A percentile compares a stretch with the other conserved stretches of the same genome.
phyloP scores from a whole-genome alignment of 2,329 filamentous ascomycete genomes.

The Colletotrichum coccodes region DNA sequence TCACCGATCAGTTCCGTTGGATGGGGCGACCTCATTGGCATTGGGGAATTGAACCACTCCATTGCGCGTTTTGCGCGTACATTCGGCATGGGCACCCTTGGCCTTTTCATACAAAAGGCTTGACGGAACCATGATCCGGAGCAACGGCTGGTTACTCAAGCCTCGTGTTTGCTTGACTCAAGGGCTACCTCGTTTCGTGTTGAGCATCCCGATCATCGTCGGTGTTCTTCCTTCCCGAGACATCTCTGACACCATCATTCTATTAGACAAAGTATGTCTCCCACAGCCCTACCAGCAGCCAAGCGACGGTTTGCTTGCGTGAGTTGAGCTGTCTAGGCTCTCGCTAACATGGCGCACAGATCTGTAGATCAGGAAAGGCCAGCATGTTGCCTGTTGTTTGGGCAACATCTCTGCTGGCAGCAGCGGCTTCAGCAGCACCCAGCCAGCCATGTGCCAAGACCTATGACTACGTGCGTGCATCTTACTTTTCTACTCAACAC shows the following conservation, averaged over 20 bases:
- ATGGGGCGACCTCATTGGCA: neutral
- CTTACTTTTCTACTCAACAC: no score
- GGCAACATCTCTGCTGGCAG: neutral
- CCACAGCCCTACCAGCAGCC: conserved; percentile 9
- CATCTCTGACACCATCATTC: conserved; percentile 1
- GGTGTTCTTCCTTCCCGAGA: neutral
- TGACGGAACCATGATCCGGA: conserved; percentile 13
- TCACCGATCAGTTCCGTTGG: neutral
- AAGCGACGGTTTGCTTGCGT: neutral
- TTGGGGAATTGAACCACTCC: no score
- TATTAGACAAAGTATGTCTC: neutral
- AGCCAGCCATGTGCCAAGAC: neutral
- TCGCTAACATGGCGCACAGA: neutral
- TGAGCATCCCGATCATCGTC: neutral
- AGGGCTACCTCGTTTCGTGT: neutral
- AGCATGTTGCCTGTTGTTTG: neutral
- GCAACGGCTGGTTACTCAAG: neutral
- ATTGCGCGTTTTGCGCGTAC: neutral
- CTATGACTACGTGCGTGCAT: conserved; percentile 17
- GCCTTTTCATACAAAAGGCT: conserved; percentile 10
- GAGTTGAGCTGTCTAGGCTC: neutral
- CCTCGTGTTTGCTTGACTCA: conserved; percentile 2
- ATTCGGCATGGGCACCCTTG: conserved; percentile 5
- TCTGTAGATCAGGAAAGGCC: neutral
- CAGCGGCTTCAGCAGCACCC: neutral